These are phyloP conservation scores for Hypoxylon crocopeplum DNA, from an alignment of 495 filamentous ascomycete genomes.

Conservation along the genomic window DNA sequence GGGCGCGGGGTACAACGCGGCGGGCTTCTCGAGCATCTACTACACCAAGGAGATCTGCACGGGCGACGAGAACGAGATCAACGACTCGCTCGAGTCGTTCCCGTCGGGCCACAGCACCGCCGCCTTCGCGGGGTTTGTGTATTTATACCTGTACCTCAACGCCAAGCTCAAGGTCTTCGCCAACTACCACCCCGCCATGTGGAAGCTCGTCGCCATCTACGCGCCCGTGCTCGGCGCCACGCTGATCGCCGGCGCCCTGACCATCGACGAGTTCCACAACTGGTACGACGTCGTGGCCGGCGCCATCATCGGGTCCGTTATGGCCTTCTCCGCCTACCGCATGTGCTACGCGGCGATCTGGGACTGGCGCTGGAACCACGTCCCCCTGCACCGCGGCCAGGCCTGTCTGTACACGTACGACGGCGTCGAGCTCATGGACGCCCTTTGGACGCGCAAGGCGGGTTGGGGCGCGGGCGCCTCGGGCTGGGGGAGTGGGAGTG, in stretches of 20 bases:
- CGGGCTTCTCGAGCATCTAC: slow-evolving; percentile 55
- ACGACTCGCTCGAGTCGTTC: slow-evolving; percentile 63
- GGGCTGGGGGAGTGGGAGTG: background rate
- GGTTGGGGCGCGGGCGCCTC: slow-evolving; percentile 50
- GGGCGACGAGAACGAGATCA: slow-evolving; percentile 49
- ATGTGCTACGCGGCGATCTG: slow-evolving; percentile 64
- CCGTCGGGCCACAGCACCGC: slow-evolving; percentile 66
- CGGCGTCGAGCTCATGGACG: slow-evolving; percentile 45
- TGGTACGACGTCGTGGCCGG: slow-evolving; percentile 67
- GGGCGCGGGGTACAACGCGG: slow-evolving; percentile 45
- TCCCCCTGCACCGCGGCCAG: slow-evolving; percentile 52
- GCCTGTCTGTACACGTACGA: slow-evolving; percentile 42
- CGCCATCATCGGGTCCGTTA: slow-evolving; percentile 61
- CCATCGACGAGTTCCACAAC: slow-evolving; percentile 68
- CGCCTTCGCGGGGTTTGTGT: slow-evolving; percentile 65
- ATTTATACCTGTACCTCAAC: slow-evolving; percentile 67
- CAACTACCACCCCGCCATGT: slow-evolving; percentile 67
- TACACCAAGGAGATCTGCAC: slow-evolving; percentile 59
- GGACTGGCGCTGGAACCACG: slow-evolving; percentile 65
- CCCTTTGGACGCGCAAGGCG: slow-evolving; percentile 51
- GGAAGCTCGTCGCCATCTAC: slow-evolving; percentile 66
- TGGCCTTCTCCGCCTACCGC: slow-evolving; percentile 63
- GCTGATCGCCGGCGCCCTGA: slow-evolving; percentile 64
- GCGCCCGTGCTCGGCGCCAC: slow-evolving; percentile 64
- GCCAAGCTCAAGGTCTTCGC: slow-evolving; percentile 68